These are phyloP conservation scores for Exophiala oligosperma DNA, from an alignment of 2,329 filamentous ascomycete genomes.

Conservation along the genomic window DNA sequence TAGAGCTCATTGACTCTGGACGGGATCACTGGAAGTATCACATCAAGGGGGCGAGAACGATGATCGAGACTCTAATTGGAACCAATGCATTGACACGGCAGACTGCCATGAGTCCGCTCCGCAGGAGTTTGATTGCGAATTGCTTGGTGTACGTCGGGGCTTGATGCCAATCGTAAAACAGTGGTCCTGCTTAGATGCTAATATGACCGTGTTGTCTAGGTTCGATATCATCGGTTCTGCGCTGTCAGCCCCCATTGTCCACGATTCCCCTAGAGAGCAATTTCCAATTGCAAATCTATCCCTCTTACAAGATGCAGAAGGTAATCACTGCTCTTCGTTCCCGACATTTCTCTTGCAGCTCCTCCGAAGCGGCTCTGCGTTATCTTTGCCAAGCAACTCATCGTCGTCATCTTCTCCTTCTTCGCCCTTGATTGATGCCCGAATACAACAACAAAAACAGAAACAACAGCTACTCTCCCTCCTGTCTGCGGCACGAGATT, in stretches of 20 bases:
- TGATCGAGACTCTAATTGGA: conserved; percentile 42
- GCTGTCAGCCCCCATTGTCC: not conserved
- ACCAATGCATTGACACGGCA: conserved; percentile 11
- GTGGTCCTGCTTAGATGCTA: not conserved
- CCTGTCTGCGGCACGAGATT: not conserved
- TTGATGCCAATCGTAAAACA: too few relatives aligned
- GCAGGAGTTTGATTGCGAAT: not conserved
- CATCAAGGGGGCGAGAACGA: conserved; percentile 51
- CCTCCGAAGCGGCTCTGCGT: not conserved
- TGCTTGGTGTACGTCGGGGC: not conserved
- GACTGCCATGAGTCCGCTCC: not conserved
- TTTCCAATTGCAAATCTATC: not conserved
- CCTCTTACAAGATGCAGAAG: conserved; percentile 7
- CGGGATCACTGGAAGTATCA: conserved; percentile 54
- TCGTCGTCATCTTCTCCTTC: not conserved
- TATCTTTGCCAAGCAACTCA: not conserved
- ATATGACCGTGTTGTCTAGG: not conserved
- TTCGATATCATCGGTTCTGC: conserved; percentile 5
- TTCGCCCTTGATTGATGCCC: not conserved
- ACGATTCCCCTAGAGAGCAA: not conserved
- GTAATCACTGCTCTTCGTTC: conserved; percentile 12
- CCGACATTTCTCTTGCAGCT: conserved; percentile 2
- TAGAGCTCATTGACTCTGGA: conserved; percentile 53
- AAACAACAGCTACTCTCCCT: not conserved
- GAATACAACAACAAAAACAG: not conserved